Base-by-base conservation (phyloP, 805 yeast genomes). In the Torulaspora quercuum region DNA sequence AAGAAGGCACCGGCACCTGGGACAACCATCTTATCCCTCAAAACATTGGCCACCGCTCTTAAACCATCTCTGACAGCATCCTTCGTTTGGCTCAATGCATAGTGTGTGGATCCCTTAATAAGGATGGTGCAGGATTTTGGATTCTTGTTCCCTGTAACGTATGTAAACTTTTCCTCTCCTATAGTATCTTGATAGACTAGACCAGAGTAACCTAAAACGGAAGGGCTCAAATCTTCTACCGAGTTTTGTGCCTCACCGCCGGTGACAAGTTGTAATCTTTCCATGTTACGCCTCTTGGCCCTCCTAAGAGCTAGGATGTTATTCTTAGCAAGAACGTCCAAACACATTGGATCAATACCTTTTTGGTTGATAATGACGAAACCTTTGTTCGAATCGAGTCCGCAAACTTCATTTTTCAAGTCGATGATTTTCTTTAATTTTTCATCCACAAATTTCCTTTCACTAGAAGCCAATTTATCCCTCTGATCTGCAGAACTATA, bases 211-310 rank as follows among this genome's bases (percentile, higher is more conserved):
- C 99, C 99, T 43, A 92, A 72, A 5, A 86, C 71, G 2, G 71
- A 74, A 3, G 94, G 87, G 5, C 81, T 55, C 53, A 92, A 72
- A 60, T 90, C 97, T 56, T 92, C 99, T 29, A 89, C 97, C 9
- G 95, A 82, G 65, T 92, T 92, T 67, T 90, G 97, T 6, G 97
- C 97, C 59, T 83, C 92, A 52, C 98, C 99, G 19, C 97, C 98
- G 46, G 95, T 85, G 35, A 88, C 87, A 43, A 92, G 73, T 67
- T 92, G 99, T 59, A 92, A 73, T 61, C 99, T 80, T 69, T 92
- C 99, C 98, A 92, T 90, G 65, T 92, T 92, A 69, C 99, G 82
- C 71, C 99, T 80, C 72, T 92, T 92, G 28, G 99, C 99, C 59
- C 98, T 80, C 71, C 99, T 81, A 53, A 92, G 73, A 1, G 98